A percentile compares a stretch with the other conserved stretches of the same genome.
Conservation (phyloP, 768 basidiomycete genomes). For the Leucosporidium creatinivorum region DNA sequence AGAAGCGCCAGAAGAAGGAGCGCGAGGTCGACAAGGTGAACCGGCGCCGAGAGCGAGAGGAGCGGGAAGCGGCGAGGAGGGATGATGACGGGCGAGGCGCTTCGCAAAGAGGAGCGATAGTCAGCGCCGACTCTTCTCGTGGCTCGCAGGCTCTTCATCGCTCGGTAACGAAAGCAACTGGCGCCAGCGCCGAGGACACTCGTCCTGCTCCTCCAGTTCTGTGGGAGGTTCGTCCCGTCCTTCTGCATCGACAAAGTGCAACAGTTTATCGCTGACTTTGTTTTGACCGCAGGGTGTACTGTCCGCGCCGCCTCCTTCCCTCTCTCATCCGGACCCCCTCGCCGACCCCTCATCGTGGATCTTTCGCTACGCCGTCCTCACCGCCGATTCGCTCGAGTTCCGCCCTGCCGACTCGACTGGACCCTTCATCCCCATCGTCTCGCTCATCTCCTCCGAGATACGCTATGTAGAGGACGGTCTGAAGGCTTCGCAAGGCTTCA, state of each 20-base stretch:
- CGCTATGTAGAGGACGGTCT: not conserved
- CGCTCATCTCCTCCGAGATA: not conserved
- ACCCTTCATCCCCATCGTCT: not conserved
- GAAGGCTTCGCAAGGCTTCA: not conserved
- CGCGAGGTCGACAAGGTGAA: too few relatives aligned
- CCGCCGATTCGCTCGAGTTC: conserved; percentile 11
- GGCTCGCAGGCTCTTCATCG: too few relatives aligned
- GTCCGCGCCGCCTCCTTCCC: not conserved
- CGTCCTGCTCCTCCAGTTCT: not conserved
- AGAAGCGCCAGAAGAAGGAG: too few relatives aligned
- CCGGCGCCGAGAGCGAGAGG: too few relatives aligned
- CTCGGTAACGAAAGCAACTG: too few relatives aligned
- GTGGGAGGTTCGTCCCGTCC: not conserved
- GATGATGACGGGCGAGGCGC: too few relatives aligned
- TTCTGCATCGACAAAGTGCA: not conserved
- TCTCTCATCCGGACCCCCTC: not conserved
- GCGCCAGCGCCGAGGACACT: too few relatives aligned
- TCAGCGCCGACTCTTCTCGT: too few relatives aligned
- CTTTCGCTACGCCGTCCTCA: conserved; percentile 19
- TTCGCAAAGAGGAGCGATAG: too few relatives aligned
- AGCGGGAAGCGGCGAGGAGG: too few relatives aligned
- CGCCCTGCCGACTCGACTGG: conserved; percentile 20
- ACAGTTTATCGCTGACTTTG: not conserved
- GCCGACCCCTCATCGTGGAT: conserved; percentile 1
- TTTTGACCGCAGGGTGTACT: conserved; percentile 12